Base-by-base conservation (phyloP, 1,284 basidiomycete species). In the Mycosarcoma mackinlayi region DNA sequence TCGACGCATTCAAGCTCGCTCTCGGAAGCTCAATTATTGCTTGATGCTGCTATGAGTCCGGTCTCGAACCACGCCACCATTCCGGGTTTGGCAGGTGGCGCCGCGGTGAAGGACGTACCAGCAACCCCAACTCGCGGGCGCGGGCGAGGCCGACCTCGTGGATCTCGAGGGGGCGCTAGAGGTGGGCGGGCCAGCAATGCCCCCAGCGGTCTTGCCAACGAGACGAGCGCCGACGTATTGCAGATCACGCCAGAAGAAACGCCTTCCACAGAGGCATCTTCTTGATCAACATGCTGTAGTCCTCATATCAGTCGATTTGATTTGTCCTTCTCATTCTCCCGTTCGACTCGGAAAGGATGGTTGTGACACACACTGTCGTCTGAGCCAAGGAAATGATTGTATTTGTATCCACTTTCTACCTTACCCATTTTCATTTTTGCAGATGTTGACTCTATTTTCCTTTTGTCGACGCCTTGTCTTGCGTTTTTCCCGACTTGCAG, bases 31-130 rank as follows among this genome's bases (percentile, higher is more conserved):
- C 72, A 74, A 33, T 46, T 74, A 23, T 30, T 74, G 42, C 52
- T 74, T 16, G 69, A 74, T 37, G 72, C 68, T 6, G 72, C 72
- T 14, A 70, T 74, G 66, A 74, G 72, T 35, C 72, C 72, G 11
- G 72, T 58, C 0, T 54, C 70, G 21, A 49, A 53, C 16, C 69
- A 72, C 41, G 63, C 69, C 6, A 71, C 62, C 1, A 59, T 65
- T 11, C 68, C 62, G 10, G 61, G 51, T 7, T 23, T 41, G 6
- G 42, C 19, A 16, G 39, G 42, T n/a, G 35, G 39, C 18, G 41
- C 40, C 18, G 25, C 42, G 24, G 40, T 27, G 16, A 52, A 46
- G n/a, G 35, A 13, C n/a, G 44, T 42, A 6, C 23, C 37, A 3
- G 28, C 48, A 11, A 33, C 35, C 28, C 38, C 48, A 10, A 41